Base-by-base conservation (phyloP, 768 basidiomycete genomes). In the Rhizopogon vinicolor region DNA sequence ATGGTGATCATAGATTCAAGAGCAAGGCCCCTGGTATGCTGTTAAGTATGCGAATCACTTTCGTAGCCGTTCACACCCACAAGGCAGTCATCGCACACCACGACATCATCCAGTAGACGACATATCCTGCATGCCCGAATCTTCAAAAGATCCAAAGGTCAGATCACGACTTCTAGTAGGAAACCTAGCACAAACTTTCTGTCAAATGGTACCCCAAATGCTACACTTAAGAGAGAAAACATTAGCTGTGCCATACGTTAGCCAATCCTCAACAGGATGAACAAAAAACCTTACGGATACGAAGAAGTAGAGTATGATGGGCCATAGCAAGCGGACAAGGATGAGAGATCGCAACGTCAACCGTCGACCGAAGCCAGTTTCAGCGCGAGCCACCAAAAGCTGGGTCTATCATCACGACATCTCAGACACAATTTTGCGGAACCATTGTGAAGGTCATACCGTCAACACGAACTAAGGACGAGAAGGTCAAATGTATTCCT, bases 41-140 rank as follows among this genome's bases (percentile, higher is more conserved):
- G n/a, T 16, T 60, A 42, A 60, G 18, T 3, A 40, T 14, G 8
- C 10, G 25, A 39, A 35, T 19, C 33, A 9, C 13, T n/a, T 29
- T 28, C 28, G n/a, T 54, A 7, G 14, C 13, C 41, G 14, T 18
- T 22, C 14, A 33, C 16, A 69, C 80, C n/a, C 66, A 77, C 82
- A 82, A 68, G 1, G 83, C 74, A 7, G 76, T 64, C 84, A 86
- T 87, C 40, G 74, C 78, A 39, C 72, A 41, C 73, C 76, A 86
- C 55, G 79, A 80, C 57, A 85, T 69, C 82, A 85, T 84, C 86
- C 86, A 87, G 62, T 82, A 86, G 28, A 86, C 69, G 35, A 86
- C 57, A 59, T 87, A 84, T 0, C 86, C 86, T 0, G 68, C 67
- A 41, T 66, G 66, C 16, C 80, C 80, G 49, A 77, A 83, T 53